phyloP scores from a whole-genome alignment of 139 green algal genomes.

The Edaphochlamys debaryana region DNA sequence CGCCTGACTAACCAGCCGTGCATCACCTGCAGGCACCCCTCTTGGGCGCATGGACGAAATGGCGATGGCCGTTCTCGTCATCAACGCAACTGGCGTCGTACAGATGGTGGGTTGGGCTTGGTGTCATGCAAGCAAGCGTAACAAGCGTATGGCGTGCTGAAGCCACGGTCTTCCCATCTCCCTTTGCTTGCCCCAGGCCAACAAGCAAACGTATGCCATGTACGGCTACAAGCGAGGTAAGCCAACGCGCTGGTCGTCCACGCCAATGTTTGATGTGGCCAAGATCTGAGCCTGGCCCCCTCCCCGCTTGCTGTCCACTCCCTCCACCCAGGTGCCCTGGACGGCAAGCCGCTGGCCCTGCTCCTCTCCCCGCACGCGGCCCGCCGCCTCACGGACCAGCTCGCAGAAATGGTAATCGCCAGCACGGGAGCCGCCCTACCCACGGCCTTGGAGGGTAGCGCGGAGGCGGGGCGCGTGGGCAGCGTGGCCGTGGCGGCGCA shows the following conservation, averaged over 20 bases:
- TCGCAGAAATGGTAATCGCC: background rate
- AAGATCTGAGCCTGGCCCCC: background rate
- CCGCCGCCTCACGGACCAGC: background rate
- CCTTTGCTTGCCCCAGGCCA: background rate
- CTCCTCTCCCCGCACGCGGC: constrained; percentile 15
- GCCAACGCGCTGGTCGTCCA: background rate
- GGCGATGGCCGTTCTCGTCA: background rate
- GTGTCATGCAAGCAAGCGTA: too few species aligned
- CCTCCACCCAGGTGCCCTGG: background rate
- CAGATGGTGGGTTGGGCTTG: constrained; percentile 31
- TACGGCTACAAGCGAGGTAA: constrained; percentile 36
- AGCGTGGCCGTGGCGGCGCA: background rate
- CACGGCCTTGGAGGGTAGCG: too few species aligned
- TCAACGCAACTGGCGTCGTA: constrained; percentile 3
- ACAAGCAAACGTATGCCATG: background rate
- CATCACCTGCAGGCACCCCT: background rate
- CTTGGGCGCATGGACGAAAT: constrained; percentile 36
- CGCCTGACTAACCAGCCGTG: too few species aligned
- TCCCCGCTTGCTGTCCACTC: background rate
- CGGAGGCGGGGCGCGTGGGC: too few species aligned
- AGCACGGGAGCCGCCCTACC: background rate
- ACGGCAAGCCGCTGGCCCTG: constrained; percentile 15
- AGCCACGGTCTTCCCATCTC: background rate
- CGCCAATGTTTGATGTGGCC: background rate
- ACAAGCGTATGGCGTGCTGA: too few species aligned